Evolutionary conservation across 805 yeast species (phyloP), one percentile per base, ranked within the genome.

Genomic region (Kuraishia molischiana): DNA sequence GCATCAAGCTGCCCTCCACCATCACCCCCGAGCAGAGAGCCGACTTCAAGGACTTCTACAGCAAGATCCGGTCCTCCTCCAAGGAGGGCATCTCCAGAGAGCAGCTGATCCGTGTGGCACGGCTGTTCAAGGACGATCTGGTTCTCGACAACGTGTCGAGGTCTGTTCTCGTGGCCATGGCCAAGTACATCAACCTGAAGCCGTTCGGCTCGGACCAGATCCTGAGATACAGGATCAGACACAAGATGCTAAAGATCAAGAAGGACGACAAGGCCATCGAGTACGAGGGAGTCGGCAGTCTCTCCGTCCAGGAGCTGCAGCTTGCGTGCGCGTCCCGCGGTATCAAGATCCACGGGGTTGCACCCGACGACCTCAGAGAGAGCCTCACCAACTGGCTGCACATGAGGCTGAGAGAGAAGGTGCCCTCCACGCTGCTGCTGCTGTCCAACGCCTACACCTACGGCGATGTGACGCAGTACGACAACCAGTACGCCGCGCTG

Each of bases 291-390:
- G 89, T 87, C 36, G 85, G 79, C 36, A 67, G 84, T 3, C 69
- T 90, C 49, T 74, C 89, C 8, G 72, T 81, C n/a, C 72, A 77
- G 9, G 98, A 90, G 62, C 69, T 92, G 44, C 89, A 85, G 57
- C 67, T 69, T 38, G 97, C 97, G 2, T 89, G 97, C 66, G 82
- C 85, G 37, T 85, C 92, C 32, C 77, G 98, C 61, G 97, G 98
- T 54, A 84, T 92, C 59, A 82, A 73, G 56, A 76, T 89, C 11
- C 69, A 68, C 42, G 85, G 85, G 51, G 84, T 85, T 13, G 67
- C 90, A 10, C 83, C 89, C 10, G 87, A 77, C 29, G 73, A 82
- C 47, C 67, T 90, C 61, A 71, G 86, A 50, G 83, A 77, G 35
- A 87, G 85, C 56, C 69, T 90, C 52, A 64, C 65, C 39, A 77